These are phyloP conservation scores for Zygosaccharomyces bisporus DNA, from an alignment of 805 yeast genomes.

Conservation along the genomic window DNA sequence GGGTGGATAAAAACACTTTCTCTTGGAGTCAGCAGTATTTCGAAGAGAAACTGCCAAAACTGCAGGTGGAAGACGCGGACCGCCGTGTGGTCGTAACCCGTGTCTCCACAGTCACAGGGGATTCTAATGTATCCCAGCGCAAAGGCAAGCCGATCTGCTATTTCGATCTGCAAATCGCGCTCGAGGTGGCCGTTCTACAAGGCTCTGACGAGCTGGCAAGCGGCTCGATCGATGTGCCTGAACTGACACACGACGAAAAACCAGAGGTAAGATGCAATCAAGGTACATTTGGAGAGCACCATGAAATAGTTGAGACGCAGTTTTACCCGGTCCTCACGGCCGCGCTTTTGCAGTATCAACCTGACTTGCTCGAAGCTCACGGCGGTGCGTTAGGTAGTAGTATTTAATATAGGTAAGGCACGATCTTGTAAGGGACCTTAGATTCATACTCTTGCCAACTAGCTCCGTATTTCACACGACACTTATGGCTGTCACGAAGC, in stretches of 20 bases:
- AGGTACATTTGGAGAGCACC: slow-evolving; percentile 8
- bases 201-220: slow-evolving; percentile 37
- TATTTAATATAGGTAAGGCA: slow-evolving; percentile 75
- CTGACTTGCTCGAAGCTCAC: slow-evolving; percentile 57
- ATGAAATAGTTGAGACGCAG: slow-evolving; percentile 42
- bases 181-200: slow-evolving; percentile 41
- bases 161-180: slow-evolving; percentile 57
- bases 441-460: slow-evolving; percentile 81
- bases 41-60: slow-evolving; percentile 35
- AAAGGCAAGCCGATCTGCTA: slow-evolving; percentile 77
- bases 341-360: slow-evolving; percentile 56
- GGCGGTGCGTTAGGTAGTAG: slow-evolving; percentile 45
- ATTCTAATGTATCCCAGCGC: slow-evolving; percentile 79
- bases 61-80: slow-evolving; percentile 22
- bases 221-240: slow-evolving; percentile 53
- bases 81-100: slow-evolving; percentile 37
- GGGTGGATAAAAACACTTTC: slow-evolving; percentile 66
- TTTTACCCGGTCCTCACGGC: slow-evolving; percentile 51
- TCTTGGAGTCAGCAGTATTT: slow-evolving; percentile 59
- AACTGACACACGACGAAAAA: slow-evolving; percentile 74
- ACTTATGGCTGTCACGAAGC: slow-evolving; percentile 85
- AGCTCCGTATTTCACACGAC: slow-evolving; percentile 78
- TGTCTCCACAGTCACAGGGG: slow-evolving; percentile 54
- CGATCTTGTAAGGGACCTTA: slow-evolving; percentile 80
- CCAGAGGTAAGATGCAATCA: slow-evolving; percentile 39